Base-by-base conservation (phyloP, 2,329 filamentous ascomycete species). In the Myrmaecium sp. region DNA sequence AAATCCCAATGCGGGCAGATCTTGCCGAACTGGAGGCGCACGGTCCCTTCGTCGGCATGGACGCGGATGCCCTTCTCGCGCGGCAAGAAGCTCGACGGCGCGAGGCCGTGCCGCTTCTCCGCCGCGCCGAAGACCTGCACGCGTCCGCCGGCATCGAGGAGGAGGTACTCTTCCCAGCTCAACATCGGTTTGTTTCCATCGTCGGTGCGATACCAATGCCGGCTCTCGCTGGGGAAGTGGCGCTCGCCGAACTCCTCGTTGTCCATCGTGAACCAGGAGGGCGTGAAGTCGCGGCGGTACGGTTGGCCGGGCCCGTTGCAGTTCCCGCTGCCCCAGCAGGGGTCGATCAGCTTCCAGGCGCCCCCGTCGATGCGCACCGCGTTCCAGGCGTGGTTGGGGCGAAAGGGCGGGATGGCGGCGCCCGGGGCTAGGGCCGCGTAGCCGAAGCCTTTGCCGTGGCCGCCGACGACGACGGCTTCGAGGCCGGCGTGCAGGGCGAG, bases 291-390 rank as follows among this genome's bases (percentile, higher is more conserved):
- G 38, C 75, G 66, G 22, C 65, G 65, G 53, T 83, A 94, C 2
- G 58, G 50, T 30, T 64, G 52, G 10, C 58, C 60, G 43, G 49
- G 33, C 2, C 57, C 58, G 22, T 60, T 52, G 6, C 92, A 52
- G 34, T 69, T 60, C 2, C 86, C 86, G 0, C 86, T 81, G 20
- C 89, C 89, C 89, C 89, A 98, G 46, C 86, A 95, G 1, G 77
- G 54, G 43, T 98, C 89, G 25, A 95, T 56, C 1, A 95, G 64
- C 52, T 94, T 93, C 86, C 86, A 95, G 36, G 72, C 68, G 2
- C 80, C 81, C 14, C 73, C 68, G 40, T 95, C 86, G 31, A 95
- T 82, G 27, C 71, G 66, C 5, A 94, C 81, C 0, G 79, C 84
- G 43, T 93, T 94, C 89, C 89, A 94, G 0, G 89, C 86, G 50